Percentiles rank a stretch among this genome's conserved stretches.
phyloP scores from a whole-genome alignment of 1,139 yeast species.

The Tardiomyces blankii region DNA sequence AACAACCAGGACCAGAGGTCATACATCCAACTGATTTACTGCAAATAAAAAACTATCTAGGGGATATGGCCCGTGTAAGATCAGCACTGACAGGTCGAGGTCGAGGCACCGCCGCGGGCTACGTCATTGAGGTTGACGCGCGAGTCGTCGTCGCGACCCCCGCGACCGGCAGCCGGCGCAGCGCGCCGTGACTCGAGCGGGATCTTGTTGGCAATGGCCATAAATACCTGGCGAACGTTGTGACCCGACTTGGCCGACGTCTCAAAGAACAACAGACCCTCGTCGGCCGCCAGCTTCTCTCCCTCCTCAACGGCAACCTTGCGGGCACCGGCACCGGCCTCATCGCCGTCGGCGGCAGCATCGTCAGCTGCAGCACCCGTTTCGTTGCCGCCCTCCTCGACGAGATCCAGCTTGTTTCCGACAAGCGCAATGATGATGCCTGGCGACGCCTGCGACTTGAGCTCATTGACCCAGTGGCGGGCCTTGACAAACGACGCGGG shows the following conservation, averaged over 20 bases:
- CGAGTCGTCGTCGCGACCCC: slow-evolving; percentile 7
- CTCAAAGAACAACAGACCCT: slow-evolving; percentile 81
- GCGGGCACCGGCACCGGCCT: slow-evolving; percentile 34
- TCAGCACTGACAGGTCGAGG: slow-evolving; percentile 13
- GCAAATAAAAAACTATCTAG: no score
- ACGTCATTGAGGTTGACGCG: slow-evolving; percentile 3
- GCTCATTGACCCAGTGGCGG: slow-evolving; percentile 97
- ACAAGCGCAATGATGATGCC: slow-evolving; percentile 88
- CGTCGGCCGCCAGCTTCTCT: slow-evolving; percentile 66
- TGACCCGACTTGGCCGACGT: slow-evolving; percentile 91
- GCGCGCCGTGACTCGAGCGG: slow-evolving; percentile 36
- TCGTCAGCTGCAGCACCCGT: slow-evolving; percentile 16
- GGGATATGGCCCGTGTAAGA: no score
- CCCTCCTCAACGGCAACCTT: slow-evolving; percentile 89
- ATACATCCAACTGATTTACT: no score
- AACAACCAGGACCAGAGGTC: no score
- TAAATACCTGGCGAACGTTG: slow-evolving; percentile 84
- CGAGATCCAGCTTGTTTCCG: slow-evolving; percentile 81
- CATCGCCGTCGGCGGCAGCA: slow-evolving; percentile 24
- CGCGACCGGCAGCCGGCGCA: slow-evolving; percentile 11
- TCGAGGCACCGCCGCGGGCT: slow-evolving; percentile 8
- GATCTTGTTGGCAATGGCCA: slow-evolving; percentile 79
- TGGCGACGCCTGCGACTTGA: slow-evolving; percentile 89
- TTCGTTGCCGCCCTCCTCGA: slow-evolving; percentile 16
- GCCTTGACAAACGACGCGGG: slow-evolving; percentile 97